These are phyloP conservation scores for Candida tallmaniae DNA, from an alignment of 805 yeast genomes.

Conservation along the genomic window DNA sequence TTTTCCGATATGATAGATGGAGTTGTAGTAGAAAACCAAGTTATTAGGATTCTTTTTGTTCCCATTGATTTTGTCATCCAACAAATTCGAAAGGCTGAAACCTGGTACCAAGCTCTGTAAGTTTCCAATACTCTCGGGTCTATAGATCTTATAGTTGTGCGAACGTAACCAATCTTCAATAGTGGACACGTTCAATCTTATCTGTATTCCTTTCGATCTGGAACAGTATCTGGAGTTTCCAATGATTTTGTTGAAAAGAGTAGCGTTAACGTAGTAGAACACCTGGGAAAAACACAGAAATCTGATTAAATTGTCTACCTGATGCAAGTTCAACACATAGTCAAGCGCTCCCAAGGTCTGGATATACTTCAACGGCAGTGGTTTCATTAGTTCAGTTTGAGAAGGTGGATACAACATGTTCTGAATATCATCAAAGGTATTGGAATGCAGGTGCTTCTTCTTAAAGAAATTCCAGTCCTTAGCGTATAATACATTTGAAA, in stretches of 20 bases:
- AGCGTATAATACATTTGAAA: slow-evolving; percentile 70
- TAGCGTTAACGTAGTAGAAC: slow-evolving; percentile 70
- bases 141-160: slow-evolving; percentile 46
- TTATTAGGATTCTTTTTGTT: slow-evolving; percentile 37
- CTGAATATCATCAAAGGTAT: slow-evolving; percentile 68
- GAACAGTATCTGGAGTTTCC: slow-evolving; percentile 66
- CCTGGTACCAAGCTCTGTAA: slow-evolving; percentile 15
- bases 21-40: slow-evolving; percentile 57
- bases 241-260: slow-evolving; percentile 69
- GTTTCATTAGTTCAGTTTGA: slow-evolving; percentile 70
- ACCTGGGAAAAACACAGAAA: slow-evolving; percentile 77
- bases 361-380: slow-evolving; percentile 81
- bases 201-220: slow-evolving; percentile 83
- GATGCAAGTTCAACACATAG: slow-evolving; percentile 77
- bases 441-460: slow-evolving; percentile 38
- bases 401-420: slow-evolving; percentile 83
- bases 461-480: slow-evolving; percentile 57
- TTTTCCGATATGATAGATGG: slow-evolving; percentile 62
- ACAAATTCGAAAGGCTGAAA: slow-evolving; percentile 18
- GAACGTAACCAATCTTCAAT: slow-evolving; percentile 91
- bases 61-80: slow-evolving; percentile 16
- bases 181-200: slow-evolving; percentile 77
- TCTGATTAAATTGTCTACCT: slow-evolving; percentile 71
- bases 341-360: slow-evolving; percentile 86
- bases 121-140: slow-evolving; percentile 30